Evolutionary conservation across 2,329 filamentous ascomycete genomes (phyloP).

Genomic region (Thelonectria discophora): DNA sequence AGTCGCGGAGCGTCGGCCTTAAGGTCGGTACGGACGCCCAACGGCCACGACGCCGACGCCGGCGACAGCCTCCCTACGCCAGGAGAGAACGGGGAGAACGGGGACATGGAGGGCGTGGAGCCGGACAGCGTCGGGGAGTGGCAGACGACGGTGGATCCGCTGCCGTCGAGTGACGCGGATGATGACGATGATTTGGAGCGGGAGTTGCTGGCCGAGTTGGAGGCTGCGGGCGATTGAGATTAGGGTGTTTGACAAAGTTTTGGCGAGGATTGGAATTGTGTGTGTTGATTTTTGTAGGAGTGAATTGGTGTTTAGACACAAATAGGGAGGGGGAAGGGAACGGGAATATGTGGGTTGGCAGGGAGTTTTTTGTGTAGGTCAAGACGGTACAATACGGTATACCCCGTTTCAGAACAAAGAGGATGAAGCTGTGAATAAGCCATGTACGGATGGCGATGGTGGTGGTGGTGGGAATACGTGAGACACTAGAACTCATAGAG

Average conservation of each 20-base stretch:
- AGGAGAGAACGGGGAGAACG: constrained; percentile 48
- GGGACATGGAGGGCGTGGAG: constrained; percentile 37
- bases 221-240: constrained; percentile 48
- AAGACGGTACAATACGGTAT: constrained; percentile 18
- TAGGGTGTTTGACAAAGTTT: neutral
- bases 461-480: too few species aligned
- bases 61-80: constrained; percentile 53
- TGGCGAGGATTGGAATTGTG: neutral
- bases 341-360: constrained; percentile 16
- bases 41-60: constrained; percentile 46
- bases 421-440: constrained; percentile 1
- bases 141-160: constrained; percentile 44
- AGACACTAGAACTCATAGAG: neutral
- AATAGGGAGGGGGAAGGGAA: neutral
- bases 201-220: constrained; percentile 69
- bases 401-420: constrained; percentile 24
- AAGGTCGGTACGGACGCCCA: constrained; percentile 55
- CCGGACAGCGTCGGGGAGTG: constrained; percentile 27
- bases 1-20: constrained; percentile 57
- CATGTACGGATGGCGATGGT: neutral
- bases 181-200: constrained; percentile 69
- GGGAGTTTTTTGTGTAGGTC: constrained; percentile 28
- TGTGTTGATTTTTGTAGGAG: neutral
- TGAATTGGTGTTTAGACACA: constrained; percentile 12
- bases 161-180: constrained; percentile 43